Base-by-base conservation (phyloP, 2,329 filamentous ascomycete genomes). In the Fusarium tupiense region DNA sequence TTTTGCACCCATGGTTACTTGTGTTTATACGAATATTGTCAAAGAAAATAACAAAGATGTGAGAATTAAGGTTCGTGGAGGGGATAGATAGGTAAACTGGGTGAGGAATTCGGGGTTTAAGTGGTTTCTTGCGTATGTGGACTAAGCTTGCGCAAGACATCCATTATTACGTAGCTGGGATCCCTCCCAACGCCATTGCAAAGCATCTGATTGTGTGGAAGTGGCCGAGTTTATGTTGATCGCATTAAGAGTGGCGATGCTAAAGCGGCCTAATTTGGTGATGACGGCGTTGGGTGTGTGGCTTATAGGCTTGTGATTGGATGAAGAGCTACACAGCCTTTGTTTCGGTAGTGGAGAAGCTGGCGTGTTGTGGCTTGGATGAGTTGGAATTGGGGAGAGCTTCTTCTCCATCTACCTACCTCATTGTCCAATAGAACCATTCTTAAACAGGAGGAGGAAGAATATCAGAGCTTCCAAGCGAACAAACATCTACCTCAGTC, bases 1-100 rank as follows among this genome's bases (percentile, higher is more conserved):
- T 44, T 74, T 74, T 58, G 77, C 78, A 58, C 78, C 78, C 82
- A 83, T 83, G 58, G 37, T 79, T 22, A 24, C n/a, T 50, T 69
- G 22, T 35, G 31, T 29, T 43, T 49, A 56, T 73, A 63, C 33
- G 41, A 33, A 43, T 43, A 35, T 49, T 40, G 26, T 40, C 29
- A 49, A 29, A 29, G 47, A 37, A 24, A 37, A 47, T 49, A 52
- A n/a, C 50, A 26, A 44, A 29, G 43, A 47, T 47, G 40, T 26
- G 38, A 46, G 46, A 52, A 24, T 24, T 50, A 17, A 62, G 56
- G 31, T 53, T 35, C 44, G 41, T 26, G 31, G n/a, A 46, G 31
- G 47, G 26, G 29, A 33, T 16, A 41, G 46, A 29, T 16, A 46
- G 41, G 53, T 53, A 43, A 47, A 24, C n/a, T 54, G 41, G 37